Base-by-base conservation (phyloP, 441 rosid species). In the Gossypium gossypioides region DNA sequence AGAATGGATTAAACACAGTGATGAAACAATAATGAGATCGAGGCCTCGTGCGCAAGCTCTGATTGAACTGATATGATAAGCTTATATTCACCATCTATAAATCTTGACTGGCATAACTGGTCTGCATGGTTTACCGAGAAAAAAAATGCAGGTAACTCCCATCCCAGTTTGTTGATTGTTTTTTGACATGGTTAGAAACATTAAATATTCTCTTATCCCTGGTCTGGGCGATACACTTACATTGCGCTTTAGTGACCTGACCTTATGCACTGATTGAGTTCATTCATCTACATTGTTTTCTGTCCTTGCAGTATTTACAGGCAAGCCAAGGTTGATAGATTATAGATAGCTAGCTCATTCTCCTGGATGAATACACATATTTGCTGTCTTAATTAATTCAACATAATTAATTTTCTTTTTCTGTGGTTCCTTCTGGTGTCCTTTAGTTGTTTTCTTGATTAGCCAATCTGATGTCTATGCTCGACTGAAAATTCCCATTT, bases 1-100 rank as follows among this genome's bases (percentile, higher is more conserved):
- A n/a, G 90, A 87, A 80, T 86, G 85, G 87, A 84, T 89, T 42
- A 84, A 85, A 76, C 91, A 89, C 81, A 84, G 86, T 55, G 93
- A 87, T 63, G 91, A 86, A 76, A 89, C 91, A 24, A 75, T 83
- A 72, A 83, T 89, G 83, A 76, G 75, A 74, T 74, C 86, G 24
- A 82, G 85, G 83, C 84, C 86, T 65, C 86, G 83, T 16, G 46
- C 76, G 55, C 84, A 64, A 40, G 70, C 78, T 64, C 73, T 80
- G 16, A 34, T 69, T 67, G 81, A 81, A 71, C 60, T 75, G 76
- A 79, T 82, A 34, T 81, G 79, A 82, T 67, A 9, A 5, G 72
- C 61, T 42, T 70, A 54, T 72, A 22, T 51, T 57, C 60, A 44
- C 65, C 58, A 12, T 67, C 75, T 61, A 58, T 79, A 65, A 65